phyloP scores from a whole-genome alignment of 192 early-diverging fungal species.

The Backusella australiensis region DNA sequence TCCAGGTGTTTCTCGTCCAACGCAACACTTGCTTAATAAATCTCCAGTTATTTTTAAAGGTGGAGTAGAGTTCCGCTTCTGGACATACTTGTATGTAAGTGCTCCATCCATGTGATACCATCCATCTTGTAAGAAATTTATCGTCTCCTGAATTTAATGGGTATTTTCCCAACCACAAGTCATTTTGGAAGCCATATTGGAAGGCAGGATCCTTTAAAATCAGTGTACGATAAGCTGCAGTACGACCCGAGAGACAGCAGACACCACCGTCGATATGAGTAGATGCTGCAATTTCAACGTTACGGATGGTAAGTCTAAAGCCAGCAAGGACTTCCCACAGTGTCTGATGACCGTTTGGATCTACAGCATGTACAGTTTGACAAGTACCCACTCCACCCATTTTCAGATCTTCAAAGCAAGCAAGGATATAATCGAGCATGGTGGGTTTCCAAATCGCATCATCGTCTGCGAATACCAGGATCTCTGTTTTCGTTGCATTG shows the following conservation, averaged over 20 bases:
- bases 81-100: conserved; percentile 60
- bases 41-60: conserved; percentile 66
- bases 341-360: conserved; percentile 43
- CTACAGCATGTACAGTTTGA: conserved; percentile 50
- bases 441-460: conserved; percentile 58
- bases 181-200: conserved; percentile 56
- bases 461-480: conserved; percentile 58
- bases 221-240: conserved; percentile 56
- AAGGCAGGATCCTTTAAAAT: conserved; percentile 61
- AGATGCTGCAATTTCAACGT: conserved; percentile 60
- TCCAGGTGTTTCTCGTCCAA: conserved; percentile 64
- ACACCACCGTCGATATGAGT: conserved; percentile 65
- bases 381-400: conserved; percentile 61
- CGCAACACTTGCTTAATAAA: conserved; percentile 58
- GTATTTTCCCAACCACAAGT: conserved; percentile 55
- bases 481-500: conserved; percentile 49
- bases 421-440: conserved; percentile 53
- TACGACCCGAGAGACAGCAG: conserved; percentile 60
- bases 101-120: conserved; percentile 57
- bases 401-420: conserved; percentile 56
- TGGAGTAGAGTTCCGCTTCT: conserved; percentile 55
- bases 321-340: conserved; percentile 63
- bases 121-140: conserved; percentile 63
- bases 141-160: conserved; percentile 62
- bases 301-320: conserved; percentile 54